Percentiles rank a stretch among this genome's conserved stretches.
phyloP scores from a whole-genome alignment of 2,329 filamentous ascomycete species.

The Cordyceps fumosorosea region DNA sequence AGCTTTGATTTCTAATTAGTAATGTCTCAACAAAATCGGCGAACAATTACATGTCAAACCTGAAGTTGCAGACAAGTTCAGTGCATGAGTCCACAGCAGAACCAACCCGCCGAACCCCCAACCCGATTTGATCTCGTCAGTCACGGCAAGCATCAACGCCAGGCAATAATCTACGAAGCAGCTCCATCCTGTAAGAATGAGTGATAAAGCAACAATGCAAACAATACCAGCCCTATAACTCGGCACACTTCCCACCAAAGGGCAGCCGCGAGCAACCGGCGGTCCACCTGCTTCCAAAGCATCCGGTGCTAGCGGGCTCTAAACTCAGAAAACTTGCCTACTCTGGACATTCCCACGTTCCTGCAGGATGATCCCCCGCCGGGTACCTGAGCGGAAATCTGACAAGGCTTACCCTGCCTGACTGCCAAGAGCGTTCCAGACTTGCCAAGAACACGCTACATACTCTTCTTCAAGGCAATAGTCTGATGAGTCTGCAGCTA shows the following conservation, averaged over 20 bases:
- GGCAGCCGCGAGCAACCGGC: background rate
- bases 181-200: background rate
- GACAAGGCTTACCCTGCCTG: background rate
- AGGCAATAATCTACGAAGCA: too few relatives aligned
- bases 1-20: too few relatives aligned
- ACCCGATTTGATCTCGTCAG: background rate
- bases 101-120: background rate
- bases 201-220: background rate
- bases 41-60: too few relatives aligned
- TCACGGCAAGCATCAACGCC: too few relatives aligned
- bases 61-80: too few relatives aligned
- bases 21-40: too few relatives aligned
- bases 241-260: background rate
- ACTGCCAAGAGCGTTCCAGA: background rate
- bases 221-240: background rate
- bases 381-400: background rate
- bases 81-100: too few relatives aligned
- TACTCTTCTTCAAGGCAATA: background rate
- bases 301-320: background rate
- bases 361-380: background rate
- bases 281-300: background rate
- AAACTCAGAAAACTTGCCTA: background rate
- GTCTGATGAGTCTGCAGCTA: background rate
- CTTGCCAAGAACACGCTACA: background rate
- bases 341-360: background rate